phyloP scores from a whole-genome alignment of 345 rosid species.

The Viola odorata region DNA sequence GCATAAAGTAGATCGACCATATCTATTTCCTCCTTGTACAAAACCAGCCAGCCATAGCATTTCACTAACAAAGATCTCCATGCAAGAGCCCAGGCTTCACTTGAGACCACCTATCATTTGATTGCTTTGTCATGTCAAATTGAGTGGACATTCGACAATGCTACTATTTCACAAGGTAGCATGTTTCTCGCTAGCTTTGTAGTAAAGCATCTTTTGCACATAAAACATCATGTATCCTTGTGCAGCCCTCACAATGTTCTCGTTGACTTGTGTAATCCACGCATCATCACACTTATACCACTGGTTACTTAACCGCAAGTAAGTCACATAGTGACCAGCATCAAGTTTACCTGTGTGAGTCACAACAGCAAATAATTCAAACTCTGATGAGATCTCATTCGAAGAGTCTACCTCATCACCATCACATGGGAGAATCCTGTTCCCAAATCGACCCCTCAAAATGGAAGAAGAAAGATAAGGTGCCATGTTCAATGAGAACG shows the following conservation, averaged over 20 bases:
- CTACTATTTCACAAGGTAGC: not conserved
- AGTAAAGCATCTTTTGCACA: conserved; percentile 67
- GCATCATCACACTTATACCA: conserved; percentile 97
- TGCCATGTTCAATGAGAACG: conserved; percentile 69
- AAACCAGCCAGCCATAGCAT: conserved; percentile 15
- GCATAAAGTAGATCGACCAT: conserved; percentile 5
- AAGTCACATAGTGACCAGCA: conserved; percentile 84
- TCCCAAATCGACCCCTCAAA: conserved; percentile 62
- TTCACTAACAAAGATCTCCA: not conserved
- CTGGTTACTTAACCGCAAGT: conserved; percentile 53
- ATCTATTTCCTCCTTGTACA: conserved; percentile 13
- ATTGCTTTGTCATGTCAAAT: conserved; percentile 11
- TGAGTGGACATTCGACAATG: no score
- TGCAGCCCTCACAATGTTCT: conserved; percentile 71
- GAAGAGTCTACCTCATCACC: conserved; percentile 52
- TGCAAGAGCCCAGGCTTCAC: not conserved
- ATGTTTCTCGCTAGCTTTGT: conserved; percentile 44
- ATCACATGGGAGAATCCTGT: conserved; percentile 54
- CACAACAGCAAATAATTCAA: conserved; percentile 80
- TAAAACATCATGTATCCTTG: conserved; percentile 89
- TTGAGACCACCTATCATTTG: not conserved
- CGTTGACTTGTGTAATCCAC: conserved; percentile 87
- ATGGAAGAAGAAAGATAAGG: conserved; percentile 78
- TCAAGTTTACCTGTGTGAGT: conserved; percentile 82
- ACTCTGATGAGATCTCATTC: conserved; percentile 48